Percentiles rank a stretch among this genome's conserved stretches.
Evolutionary conservation across 768 basidiomycete species (phyloP).

Genomic region (Termitomyces sp.): DNA sequence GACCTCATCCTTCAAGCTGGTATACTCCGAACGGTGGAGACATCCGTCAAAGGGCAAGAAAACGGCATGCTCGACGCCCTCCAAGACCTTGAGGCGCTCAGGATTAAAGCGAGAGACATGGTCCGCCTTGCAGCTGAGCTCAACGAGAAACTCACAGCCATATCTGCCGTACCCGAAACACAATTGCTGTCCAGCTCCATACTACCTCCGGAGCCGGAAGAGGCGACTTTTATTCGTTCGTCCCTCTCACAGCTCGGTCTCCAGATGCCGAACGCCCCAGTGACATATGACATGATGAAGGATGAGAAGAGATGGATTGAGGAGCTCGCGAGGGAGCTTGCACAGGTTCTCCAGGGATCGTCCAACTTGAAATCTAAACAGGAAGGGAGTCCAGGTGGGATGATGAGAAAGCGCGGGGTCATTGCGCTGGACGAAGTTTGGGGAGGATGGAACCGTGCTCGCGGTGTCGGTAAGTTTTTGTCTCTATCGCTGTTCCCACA

Average conservation of each 20-base stretch:
- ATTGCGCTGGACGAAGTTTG: constrained; percentile 90
- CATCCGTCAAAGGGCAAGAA: constrained; percentile 55
- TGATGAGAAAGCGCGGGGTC: constrained; percentile 78
- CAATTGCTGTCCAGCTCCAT: constrained; percentile 20
- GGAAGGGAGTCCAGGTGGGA: constrained; percentile 40
- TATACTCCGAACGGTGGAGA: constrained; percentile 73
- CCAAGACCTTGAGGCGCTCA: constrained; percentile 83
- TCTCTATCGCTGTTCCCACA: neutral
- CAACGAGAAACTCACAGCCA: constrained; percentile 69
- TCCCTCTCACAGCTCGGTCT: constrained; percentile 90
- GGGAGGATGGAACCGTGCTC: constrained; percentile 92
- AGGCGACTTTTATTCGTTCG: constrained; percentile 81
- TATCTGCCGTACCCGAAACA: constrained; percentile 13
- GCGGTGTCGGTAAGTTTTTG: constrained; percentile 72
- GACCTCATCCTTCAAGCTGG: constrained; percentile 30
- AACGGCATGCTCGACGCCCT: constrained; percentile 71
- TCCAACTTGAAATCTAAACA: constrained; percentile 8
- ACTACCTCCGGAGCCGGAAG: constrained; percentile 57
- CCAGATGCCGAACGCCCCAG: constrained; percentile 69
- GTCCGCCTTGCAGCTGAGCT: constrained; percentile 85
- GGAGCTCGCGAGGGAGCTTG: constrained; percentile 80
- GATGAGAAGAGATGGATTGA: constrained; percentile 79
- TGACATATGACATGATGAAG: constrained; percentile 84
- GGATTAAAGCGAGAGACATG: constrained; percentile 91
- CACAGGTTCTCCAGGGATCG: constrained; percentile 55